phyloP scores from a whole-genome alignment of 192 early-diverging fungal species.

The Thamnidium elegans region DNA sequence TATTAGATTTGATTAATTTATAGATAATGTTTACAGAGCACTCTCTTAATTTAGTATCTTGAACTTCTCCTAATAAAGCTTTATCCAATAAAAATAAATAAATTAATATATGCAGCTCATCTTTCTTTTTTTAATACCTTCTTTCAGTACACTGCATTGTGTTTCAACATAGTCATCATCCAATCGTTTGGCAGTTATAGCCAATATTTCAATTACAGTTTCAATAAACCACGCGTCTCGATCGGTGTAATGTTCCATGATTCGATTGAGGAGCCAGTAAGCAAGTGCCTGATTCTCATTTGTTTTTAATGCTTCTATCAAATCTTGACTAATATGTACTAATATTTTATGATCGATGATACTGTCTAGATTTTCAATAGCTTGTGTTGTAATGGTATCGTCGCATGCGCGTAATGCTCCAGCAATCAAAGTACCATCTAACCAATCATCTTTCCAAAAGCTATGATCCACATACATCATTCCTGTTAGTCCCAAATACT shows the following conservation, averaged over 20 bases:
- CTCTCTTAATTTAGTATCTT: conserved; percentile 15
- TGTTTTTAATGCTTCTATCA: not conserved
- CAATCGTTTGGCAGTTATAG: not conserved
- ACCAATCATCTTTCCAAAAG: conserved; percentile 26
- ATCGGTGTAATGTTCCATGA: not conserved
- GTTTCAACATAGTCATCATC: conserved; percentile 13
- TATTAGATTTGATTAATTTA: conserved; percentile 2
- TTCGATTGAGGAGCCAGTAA: conserved; percentile 9
- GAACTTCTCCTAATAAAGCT: conserved; percentile 13
- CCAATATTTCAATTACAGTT: not conserved
- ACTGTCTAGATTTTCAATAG: not conserved
- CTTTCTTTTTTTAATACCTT: conserved; percentile 17
- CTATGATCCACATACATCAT: conserved; percentile 23
- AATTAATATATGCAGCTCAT: conserved; percentile 3
- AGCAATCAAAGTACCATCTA: conserved; percentile 15
- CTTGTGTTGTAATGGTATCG: conserved; percentile 2
- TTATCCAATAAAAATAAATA: not conserved
- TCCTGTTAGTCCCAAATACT: conserved; percentile 46
- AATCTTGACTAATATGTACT: not conserved
- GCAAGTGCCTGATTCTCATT: not conserved
- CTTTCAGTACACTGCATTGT: conserved; percentile 14
- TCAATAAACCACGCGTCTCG: conserved; percentile 15
- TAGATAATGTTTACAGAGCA: conserved; percentile 3
- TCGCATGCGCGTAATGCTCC: conserved; percentile 15
- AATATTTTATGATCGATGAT: not conserved